Evolutionary conservation across 768 basidiomycete genomes (phyloP), one percentile per base, ranked within the genome.

Genomic region (Termitomyces sp.): DNA sequence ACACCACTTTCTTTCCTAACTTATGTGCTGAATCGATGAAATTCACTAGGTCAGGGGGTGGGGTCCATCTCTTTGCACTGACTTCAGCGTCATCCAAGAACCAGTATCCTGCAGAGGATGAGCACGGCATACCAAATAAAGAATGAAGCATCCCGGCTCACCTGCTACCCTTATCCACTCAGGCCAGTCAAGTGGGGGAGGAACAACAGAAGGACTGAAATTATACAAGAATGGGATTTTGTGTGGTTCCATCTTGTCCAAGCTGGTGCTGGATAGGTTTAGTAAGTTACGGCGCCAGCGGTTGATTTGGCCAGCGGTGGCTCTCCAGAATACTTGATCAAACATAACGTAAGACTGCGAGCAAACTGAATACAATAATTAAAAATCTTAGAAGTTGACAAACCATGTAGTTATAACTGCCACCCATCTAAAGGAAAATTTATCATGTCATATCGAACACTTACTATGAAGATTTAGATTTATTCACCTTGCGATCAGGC

Each of bases 171-270:
- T 88, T 61, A 98, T 98, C 94, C 95, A 98, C 71, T 99, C 96
- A 4, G 94, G 93, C 97, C 97, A 99, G 70, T 99, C 96, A 55
- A 98, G 73, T 3, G 96, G 96, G 28, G 89, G 92, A 7, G 95
- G 94, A 14, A 98, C 92, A 47, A 93, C 79, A 32, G 83, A 78
- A 1, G 94, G 92, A 66, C 92, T 95, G 69, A 98, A 98, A 71
- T 98, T 98, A 73, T 99, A 99, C 32, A 99, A 71, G 76, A 98
- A 99, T 3, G 96, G 96, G 51, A 96, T 92, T 74, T 95, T 97
- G 74, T 98, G 94, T 36, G 92, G 92, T 68, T 97, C 94, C 86
- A 98, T 91, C 73, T 87, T 94, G 71, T 98, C 97, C 44, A 97
- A 77, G 62, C 79, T 94, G 18, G 96, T 98, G 60, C 87, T 79